Base-by-base conservation (phyloP, 306 rosid species). In the Gleditsia sinensis region DNA sequence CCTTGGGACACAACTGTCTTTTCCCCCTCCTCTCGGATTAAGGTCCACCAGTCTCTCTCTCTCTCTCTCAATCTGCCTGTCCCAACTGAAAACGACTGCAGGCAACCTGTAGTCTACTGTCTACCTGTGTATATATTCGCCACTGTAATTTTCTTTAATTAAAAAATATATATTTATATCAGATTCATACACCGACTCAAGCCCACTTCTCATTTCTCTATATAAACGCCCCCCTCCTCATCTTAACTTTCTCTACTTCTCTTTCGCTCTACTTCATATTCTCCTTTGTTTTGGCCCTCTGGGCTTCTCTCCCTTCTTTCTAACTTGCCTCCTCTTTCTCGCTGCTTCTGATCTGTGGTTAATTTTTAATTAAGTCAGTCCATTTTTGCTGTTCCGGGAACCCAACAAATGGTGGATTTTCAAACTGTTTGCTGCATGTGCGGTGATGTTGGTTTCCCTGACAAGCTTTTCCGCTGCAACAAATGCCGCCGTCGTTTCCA, bases 401-500 rank as follows among this genome's bases (percentile, higher is more conserved):
- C 25, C 11, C 17, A 49, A 49, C 25, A 49, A 13, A 60, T 93
- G 98, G 96, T 86, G 83, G 98, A 93, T 88, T 83, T 40, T 54
- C 84, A 84, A 75, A 88, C 87, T 1, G 96, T 94, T 8, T 94
- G 98, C 78, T 91, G 96, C 97, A 85, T 94, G 96, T 94, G 98
- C 33, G 98, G 98, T 30, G 98, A 94, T 60, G 84, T 94, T 75
- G 98, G 98, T 63, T 94, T 94, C 80, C 82, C 89, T 1, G 94
- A 94, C 83, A 94, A 94, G 76, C 92, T 94, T 60, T 94, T 94
- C 84, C 98, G 96, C 82, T 94, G 98, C 86, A 84, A 82, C 91
- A 85, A 85, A 66, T 94, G 98, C 83, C 86, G 58, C 67, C 78
- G 86, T 79, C 98, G 98, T 11, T 94, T 79, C 84, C 98, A 94